Conservation (phyloP, 1,139 yeast species). For the Kodamaea derodonti region DNA sequence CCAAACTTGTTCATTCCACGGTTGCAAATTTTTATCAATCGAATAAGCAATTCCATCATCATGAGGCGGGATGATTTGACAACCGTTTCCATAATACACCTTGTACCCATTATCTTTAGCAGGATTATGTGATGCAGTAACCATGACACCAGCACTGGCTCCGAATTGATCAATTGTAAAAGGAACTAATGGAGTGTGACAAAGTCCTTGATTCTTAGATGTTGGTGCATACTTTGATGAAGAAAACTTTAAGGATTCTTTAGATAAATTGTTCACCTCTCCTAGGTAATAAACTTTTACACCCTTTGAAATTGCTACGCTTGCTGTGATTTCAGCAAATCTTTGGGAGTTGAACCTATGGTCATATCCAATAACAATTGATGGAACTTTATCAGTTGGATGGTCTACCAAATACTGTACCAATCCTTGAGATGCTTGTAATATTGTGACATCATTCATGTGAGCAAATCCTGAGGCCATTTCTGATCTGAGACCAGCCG, state of each 20-base stretch:
- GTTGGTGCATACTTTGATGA: slow-evolving; percentile 5
- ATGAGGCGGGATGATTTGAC: slow-evolving; percentile 93
- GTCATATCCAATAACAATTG: slow-evolving; percentile 85
- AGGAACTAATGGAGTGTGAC: slow-evolving; percentile 93
- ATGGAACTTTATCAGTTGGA: slow-evolving; percentile 17
- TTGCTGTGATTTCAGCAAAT: slow-evolving; percentile 77
- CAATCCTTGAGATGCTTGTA: slow-evolving; percentile 91
- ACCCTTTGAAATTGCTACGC: slow-evolving; percentile 66
- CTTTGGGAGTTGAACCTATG: slow-evolving; percentile 78
- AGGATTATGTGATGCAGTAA: slow-evolving; percentile 96
- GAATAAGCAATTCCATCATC: slow-evolving; percentile 66
- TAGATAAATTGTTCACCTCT: slow-evolving; percentile 24
- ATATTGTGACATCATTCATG: slow-evolving; percentile 85
- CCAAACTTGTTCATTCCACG: slow-evolving; percentile 59
- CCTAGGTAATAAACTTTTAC: slow-evolving; percentile 69
- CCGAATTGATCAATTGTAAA: slow-evolving; percentile 63
- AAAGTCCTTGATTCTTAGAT: slow-evolving; percentile 26
- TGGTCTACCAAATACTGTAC: slow-evolving; percentile 50
- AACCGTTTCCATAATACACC: slow-evolving; percentile 89
- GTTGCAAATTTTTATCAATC: slow-evolving; percentile 58
- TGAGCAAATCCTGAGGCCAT: slow-evolving; percentile 91
- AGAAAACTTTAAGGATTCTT: slow-evolving; percentile 18
- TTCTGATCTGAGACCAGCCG: slow-evolving; percentile 83
- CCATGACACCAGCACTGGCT: slow-evolving; percentile 87
- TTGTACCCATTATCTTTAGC: slow-evolving; percentile 89